phyloP scores from a whole-genome alignment of 106 monocot genomes.

The Allium sativum region DNA sequence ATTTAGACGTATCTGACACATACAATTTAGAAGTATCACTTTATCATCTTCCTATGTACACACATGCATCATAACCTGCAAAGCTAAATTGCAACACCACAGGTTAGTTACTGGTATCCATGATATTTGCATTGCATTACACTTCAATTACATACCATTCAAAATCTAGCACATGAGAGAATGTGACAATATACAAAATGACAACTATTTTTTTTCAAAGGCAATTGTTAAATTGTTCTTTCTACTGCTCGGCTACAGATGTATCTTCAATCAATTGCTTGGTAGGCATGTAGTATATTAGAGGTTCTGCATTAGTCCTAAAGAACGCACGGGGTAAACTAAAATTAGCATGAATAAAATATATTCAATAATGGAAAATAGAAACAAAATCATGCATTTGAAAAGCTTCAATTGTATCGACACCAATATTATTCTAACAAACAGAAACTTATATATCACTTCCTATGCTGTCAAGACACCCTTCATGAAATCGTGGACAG shows the following conservation, averaged over 20 bases:
- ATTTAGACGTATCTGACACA: too few relatives aligned
- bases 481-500: constrained; percentile 13
- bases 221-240: constrained; percentile 44
- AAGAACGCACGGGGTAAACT: constrained; percentile 9
- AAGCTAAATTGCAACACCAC: too few relatives aligned
- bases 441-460: constrained; percentile 95
- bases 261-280: constrained; percentile 59
- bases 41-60: too few relatives aligned
- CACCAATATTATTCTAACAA: constrained; percentile 41
- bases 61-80: too few relatives aligned
- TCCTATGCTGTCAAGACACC: constrained; percentile 92
- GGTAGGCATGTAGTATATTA: constrained; percentile 77
- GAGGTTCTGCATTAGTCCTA: constrained; percentile 90
- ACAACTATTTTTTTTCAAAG: too few relatives aligned
- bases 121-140: too few relatives aligned
- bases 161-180: not conserved
- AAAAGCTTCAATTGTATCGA: constrained; percentile 22
- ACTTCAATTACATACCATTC: too few relatives aligned
- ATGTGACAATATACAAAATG: too few relatives aligned
- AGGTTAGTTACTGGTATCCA: too few relatives aligned
- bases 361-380: not conserved
- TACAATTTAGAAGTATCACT: too few relatives aligned
- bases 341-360: constrained; percentile 6
- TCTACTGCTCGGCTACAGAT: constrained; percentile 35
- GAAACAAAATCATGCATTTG: constrained; percentile 10